Percentiles rank a stretch among this genome's conserved stretches.
phyloP scores from a whole-genome alignment of 2,329 filamentous ascomycete species.

The Aspergillus sp. region DNA sequence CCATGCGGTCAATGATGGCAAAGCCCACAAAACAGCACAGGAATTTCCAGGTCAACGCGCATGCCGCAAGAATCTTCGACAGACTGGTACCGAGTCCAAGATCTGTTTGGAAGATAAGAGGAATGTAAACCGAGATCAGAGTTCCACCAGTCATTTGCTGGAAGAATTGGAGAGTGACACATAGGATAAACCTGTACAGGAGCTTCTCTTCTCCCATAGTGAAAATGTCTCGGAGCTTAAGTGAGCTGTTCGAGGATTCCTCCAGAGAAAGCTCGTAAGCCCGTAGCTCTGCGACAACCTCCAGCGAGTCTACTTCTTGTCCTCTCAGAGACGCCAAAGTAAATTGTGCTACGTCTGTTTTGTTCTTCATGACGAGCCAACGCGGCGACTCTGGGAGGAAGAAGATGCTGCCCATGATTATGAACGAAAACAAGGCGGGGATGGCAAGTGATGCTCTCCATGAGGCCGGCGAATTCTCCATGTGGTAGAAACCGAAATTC shows the following conservation, averaged over 20 bases:
- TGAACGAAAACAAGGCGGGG: constrained; percentile 32
- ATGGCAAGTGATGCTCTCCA: constrained; percentile 46
- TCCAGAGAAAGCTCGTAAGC: constrained; percentile 52
- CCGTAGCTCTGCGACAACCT: constrained; percentile 47
- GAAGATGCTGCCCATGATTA: constrained; percentile 30
- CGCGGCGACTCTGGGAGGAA: constrained; percentile 39
- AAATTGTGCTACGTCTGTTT: constrained; percentile 26
- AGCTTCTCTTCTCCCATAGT: constrained; percentile 53
- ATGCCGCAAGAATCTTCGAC: constrained; percentile 18
- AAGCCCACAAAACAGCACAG: constrained; percentile 20
- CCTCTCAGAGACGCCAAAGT: constrained; percentile 22
- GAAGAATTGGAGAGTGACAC: constrained; percentile 53
- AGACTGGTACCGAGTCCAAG: constrained; percentile 11
- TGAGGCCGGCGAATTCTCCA: constrained; percentile 30
- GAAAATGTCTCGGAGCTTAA: constrained; percentile 53
- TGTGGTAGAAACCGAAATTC: constrained; percentile 42
- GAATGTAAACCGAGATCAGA: constrained; percentile 46
- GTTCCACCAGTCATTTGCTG: constrained; percentile 40
- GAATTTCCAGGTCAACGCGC: constrained; percentile 23
- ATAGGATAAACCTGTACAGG: constrained; percentile 52
- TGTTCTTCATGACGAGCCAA: constrained; percentile 34
- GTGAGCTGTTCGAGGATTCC: constrained; percentile 43
- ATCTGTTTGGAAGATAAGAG: constrained; percentile 20
- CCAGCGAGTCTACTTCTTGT: constrained; percentile 33
- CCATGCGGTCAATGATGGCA: constrained; percentile 21